These are phyloP conservation scores for Persicaria tinctoria DNA, from an alignment of 148 eudicot genomes.

Conservation along the genomic window DNA sequence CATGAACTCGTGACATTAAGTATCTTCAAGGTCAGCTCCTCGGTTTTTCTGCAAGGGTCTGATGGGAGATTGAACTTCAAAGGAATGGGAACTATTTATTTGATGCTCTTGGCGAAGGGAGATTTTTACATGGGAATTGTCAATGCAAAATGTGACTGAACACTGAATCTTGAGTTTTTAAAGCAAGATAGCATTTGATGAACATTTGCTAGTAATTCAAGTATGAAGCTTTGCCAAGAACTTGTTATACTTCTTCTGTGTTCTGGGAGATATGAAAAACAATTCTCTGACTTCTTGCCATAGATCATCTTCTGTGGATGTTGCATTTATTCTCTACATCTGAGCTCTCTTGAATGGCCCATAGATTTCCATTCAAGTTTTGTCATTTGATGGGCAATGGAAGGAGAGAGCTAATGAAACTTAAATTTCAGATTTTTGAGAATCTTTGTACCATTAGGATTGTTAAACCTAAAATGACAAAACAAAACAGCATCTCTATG, in stretches of 20 bases:
- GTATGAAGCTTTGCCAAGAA: background rate
- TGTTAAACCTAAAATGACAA: background rate
- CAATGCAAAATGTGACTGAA: background rate
- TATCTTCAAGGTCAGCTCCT: background rate
- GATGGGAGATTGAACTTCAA: background rate
- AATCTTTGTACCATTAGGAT: background rate
- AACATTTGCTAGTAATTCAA: background rate
- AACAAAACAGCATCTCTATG: background rate
- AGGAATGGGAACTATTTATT: background rate
- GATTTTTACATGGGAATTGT: background rate
- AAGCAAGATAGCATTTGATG: background rate
- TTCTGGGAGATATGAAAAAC: background rate
- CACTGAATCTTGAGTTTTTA: background rate
- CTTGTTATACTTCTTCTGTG: background rate
- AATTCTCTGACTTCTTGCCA: background rate
- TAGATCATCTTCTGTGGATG: background rate
- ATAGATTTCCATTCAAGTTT: background rate
- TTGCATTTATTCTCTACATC: background rate
- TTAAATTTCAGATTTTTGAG: background rate
- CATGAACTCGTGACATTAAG: background rate
- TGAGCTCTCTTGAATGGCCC: background rate
- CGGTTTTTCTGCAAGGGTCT: background rate
- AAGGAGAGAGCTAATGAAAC: background rate
- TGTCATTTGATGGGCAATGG: background rate
- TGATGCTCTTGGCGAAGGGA: background rate